phyloP scores from a whole-genome alignment of 2,329 filamentous ascomycete species.

The Phialophora chinensis region DNA sequence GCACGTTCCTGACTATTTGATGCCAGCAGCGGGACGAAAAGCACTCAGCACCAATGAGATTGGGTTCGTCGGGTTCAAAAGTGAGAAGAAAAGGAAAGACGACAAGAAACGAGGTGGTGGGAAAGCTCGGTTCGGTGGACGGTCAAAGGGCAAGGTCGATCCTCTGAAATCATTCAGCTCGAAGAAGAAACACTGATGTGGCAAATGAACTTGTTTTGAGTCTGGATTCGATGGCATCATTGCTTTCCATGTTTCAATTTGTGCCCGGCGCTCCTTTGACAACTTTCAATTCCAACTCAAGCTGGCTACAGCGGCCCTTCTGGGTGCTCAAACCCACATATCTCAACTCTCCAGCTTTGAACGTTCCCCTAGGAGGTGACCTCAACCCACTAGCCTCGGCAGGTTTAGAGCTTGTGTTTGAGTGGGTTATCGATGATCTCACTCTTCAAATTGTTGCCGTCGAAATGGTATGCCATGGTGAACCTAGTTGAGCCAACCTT shows the following conservation, averaged over 20 bases:
- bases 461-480: background rate
- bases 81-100: slow-evolving; percentile 57
- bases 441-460: background rate
- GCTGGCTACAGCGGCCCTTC: background rate
- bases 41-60: slow-evolving; percentile 69
- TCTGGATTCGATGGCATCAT: background rate
- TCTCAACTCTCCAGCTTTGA: background rate
- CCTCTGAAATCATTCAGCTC: slow-evolving; percentile 88
- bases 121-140: slow-evolving; percentile 54
- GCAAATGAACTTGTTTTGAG: background rate
- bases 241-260: background rate
- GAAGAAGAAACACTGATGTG: slow-evolving; percentile 42
- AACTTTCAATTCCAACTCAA: background rate
- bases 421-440: background rate
- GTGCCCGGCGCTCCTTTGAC: background rate
- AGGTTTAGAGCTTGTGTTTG: background rate
- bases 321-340: background rate
- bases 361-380: background rate
- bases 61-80: slow-evolving; percentile 74
- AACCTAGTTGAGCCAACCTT: background rate
- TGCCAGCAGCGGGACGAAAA: slow-evolving; percentile 78
- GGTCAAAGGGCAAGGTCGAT: slow-evolving; percentile 70
- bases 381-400: background rate
- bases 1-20: slow-evolving; percentile 90
- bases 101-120: slow-evolving; percentile 47